These are phyloP conservation scores for Vigna unguiculata DNA, from an alignment of 306 rosid species.

Conservation along the genomic window DNA sequence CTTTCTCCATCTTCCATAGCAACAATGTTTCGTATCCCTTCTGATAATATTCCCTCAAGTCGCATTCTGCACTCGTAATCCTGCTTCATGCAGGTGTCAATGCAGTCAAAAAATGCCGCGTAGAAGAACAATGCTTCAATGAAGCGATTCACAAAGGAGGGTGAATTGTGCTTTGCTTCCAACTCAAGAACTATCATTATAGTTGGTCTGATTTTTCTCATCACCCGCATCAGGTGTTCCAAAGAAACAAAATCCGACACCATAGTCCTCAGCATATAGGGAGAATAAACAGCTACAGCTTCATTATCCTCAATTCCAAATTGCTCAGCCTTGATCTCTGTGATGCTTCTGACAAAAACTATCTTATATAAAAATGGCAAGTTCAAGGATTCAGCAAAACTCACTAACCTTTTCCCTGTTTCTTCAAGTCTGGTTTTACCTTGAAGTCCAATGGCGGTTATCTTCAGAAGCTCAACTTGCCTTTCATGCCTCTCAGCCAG, in stretches of 20 bases:
- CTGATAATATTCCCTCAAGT: constrained; percentile 41
- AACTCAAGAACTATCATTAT: constrained; percentile 61
- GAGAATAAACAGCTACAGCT: constrained; percentile 52
- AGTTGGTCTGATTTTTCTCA: constrained; percentile 52
- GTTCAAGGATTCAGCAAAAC: constrained; percentile 60
- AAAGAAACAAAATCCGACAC: constrained; percentile 55
- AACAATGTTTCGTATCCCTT: constrained; percentile 53
- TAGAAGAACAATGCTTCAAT: constrained; percentile 58
- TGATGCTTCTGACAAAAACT: constrained; percentile 47
- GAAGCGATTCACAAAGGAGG: constrained; percentile 70
- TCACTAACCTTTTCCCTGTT: constrained; percentile 54
- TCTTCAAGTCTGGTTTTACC: constrained; percentile 42
- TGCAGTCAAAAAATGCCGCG: constrained; percentile 61
- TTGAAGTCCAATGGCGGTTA: constrained; percentile 58
- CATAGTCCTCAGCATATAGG: constrained; percentile 54
- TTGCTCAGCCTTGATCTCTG: constrained; percentile 50
- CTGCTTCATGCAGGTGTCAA: constrained; percentile 49
- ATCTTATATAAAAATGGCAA: constrained; percentile 58
- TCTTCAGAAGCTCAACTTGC: constrained; percentile 57
- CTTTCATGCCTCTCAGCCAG: constrained; percentile 52
- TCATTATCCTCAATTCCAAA: constrained; percentile 55
- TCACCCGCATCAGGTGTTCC: constrained; percentile 68
- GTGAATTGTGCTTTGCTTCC: constrained; percentile 62
- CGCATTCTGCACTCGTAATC: constrained; percentile 39
- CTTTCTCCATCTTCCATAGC: constrained; percentile 62